These are phyloP conservation scores for Chlamydomonas sphaeroides DNA, from an alignment of 139 green algal species.

Conservation along the genomic window DNA sequence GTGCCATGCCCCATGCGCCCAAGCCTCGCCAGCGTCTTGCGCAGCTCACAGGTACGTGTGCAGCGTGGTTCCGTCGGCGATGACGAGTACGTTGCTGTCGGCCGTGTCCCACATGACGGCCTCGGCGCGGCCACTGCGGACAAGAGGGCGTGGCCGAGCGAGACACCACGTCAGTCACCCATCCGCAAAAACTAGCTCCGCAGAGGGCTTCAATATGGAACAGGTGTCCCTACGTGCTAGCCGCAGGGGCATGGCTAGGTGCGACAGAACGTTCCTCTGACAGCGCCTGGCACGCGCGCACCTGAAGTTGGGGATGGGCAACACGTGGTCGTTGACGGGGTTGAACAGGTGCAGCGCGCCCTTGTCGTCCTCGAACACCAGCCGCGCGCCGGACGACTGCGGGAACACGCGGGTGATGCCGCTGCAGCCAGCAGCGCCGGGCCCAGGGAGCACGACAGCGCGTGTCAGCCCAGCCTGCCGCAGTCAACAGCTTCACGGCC, in stretches of 20 bases:
- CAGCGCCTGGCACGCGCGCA: too few species aligned
- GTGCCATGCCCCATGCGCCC: too few species aligned
- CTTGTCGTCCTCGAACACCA: constrained; percentile 73
- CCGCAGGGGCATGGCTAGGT: too few species aligned
- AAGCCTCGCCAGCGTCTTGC: too few species aligned
- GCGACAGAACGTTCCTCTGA: too few species aligned
- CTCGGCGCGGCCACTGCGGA: constrained; percentile 23
- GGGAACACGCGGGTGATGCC: constrained; percentile 64
- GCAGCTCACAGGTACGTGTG: constrained; percentile 57
- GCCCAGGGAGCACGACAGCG: too few species aligned
- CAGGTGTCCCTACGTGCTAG: too few species aligned
- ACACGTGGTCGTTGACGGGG: constrained; percentile 72
- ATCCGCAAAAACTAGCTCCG: too few species aligned
- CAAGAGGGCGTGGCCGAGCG: background rate
- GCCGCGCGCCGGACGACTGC: constrained; percentile 63
- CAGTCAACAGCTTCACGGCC: too few species aligned
- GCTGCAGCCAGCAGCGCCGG: constrained; percentile 12
- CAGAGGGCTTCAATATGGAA: too few species aligned
- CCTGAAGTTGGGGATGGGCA: constrained; percentile 50
- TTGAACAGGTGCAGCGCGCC: constrained; percentile 69
- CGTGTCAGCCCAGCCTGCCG: too few species aligned
- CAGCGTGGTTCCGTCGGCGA: constrained; percentile 48
- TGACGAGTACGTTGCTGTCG: constrained; percentile 69
- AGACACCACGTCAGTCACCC: too few species aligned
- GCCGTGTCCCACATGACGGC: constrained; percentile 74